A percentile compares a stretch with the other conserved stretches of the same genome.
Evolutionary conservation across 768 basidiomycete genomes (phyloP).

Genomic region (Pleurotus ostreatus): DNA sequence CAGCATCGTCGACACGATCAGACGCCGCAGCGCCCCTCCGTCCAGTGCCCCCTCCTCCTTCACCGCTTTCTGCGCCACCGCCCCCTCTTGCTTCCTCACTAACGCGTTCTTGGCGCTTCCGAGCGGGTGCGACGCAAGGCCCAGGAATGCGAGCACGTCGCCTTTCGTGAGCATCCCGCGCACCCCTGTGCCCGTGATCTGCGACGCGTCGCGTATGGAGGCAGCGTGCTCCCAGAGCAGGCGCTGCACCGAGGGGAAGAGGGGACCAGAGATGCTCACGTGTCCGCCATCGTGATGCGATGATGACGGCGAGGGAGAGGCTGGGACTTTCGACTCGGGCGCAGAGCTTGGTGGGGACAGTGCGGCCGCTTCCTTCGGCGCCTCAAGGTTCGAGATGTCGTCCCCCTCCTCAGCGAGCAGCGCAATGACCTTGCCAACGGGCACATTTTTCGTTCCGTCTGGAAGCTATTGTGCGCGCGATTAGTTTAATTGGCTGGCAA

Average conservation of each 20-base stretch:
- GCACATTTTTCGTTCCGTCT: conserved; percentile 81
- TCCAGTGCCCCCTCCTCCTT: conserved; percentile 50
- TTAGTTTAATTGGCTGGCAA: too few relatives aligned
- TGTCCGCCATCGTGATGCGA: conserved; percentile 23
- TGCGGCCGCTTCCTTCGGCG: conserved; percentile 41
- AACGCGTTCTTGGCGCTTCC: conserved; percentile 62
- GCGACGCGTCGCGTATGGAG: conserved; percentile 42
- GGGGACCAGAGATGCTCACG: conserved; percentile 56
- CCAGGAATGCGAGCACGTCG: conserved; percentile 84
- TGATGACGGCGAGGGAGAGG: conserved; percentile 17
- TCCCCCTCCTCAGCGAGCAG: conserved; percentile 95
- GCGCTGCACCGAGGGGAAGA: conserved; percentile 90
- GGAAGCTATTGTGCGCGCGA: conserved; percentile 37
- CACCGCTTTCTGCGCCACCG: conserved; percentile 16
- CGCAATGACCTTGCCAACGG: conserved; percentile 87
- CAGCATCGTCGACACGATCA: conserved; percentile 61
- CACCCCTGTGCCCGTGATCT: conserved; percentile 83
- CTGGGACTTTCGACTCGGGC: conserved; percentile 25
- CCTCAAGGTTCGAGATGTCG: conserved; percentile 81
- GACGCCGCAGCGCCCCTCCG: conserved; percentile 56
- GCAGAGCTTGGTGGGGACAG: conserved; percentile 10
- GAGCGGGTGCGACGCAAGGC: conserved; percentile 72
- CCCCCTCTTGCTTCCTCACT: conserved; percentile 27
- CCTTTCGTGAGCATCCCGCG: conserved; percentile 96
- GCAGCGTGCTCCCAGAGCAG: conserved; percentile 67